phyloP scores from a whole-genome alignment of 78 protist genomes.

The Dictyostelium brefeldianum region DNA sequence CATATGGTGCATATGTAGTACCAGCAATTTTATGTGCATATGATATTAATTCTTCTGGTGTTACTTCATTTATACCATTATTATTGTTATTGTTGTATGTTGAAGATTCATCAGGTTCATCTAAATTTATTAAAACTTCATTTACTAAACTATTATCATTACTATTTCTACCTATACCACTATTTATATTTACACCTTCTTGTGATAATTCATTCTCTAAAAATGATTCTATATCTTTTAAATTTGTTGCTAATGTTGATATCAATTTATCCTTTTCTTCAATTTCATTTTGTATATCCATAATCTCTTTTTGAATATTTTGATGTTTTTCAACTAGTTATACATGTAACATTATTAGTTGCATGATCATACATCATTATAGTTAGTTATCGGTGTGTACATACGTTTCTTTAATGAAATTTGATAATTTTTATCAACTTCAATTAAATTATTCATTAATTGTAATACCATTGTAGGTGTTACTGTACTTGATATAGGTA shows the following conservation, averaged over 20 bases:
- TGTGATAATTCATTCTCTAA: constrained; percentile 48
- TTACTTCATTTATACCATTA: background rate
- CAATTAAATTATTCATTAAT: background rate
- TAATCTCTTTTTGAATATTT: constrained; percentile 38
- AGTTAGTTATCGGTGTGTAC: background rate
- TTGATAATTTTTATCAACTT: constrained; percentile 13
- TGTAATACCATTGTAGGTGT: background rate
- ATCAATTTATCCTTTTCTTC: constrained; percentile 64
- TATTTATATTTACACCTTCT: constrained; percentile 23
- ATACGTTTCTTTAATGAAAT: constrained; percentile 3
- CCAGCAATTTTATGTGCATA: constrained; percentile 82
- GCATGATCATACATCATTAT: no score
- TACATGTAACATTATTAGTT: background rate
- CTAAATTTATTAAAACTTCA: constrained; percentile 14
- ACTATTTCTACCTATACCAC: background rate
- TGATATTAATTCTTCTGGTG: constrained; percentile 66
- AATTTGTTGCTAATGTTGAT: constrained; percentile 28
- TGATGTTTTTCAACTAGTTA: constrained; percentile 35
- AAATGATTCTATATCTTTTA: constrained; percentile 44
- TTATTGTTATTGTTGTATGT: background rate
- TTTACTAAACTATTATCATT: background rate
- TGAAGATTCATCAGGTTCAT: background rate
- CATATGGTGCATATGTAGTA: constrained; percentile 65
- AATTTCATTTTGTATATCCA: constrained; percentile 44
- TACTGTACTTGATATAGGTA: constrained; percentile 3